Evolutionary conservation across 306 rosid genomes (phyloP).

Genomic region (Vachellia collinsii): DNA sequence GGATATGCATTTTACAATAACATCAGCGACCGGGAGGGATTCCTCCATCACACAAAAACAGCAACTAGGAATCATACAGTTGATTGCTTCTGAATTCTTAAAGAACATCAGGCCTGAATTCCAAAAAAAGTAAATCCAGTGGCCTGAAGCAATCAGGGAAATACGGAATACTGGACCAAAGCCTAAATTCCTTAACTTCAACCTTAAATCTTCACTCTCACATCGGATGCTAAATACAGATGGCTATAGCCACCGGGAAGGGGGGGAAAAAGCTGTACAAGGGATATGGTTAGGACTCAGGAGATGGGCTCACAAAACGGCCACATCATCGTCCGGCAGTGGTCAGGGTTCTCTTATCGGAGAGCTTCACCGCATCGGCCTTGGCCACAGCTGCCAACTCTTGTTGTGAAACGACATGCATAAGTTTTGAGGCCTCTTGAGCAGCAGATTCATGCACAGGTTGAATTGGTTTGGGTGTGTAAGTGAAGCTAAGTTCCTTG

Average conservation of each 20-base stretch:
- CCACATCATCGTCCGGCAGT: slow-evolving; percentile 56
- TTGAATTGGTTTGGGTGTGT: slow-evolving; percentile 59
- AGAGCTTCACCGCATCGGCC: neutral
- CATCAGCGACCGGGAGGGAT: neutral
- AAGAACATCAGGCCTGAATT: slow-evolving; percentile 50
- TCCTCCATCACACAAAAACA: slow-evolving; percentile 16
- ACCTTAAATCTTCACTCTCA: slow-evolving; percentile 36
- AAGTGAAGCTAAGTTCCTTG: slow-evolving; percentile 68
- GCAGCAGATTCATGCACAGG: slow-evolving; percentile 29
- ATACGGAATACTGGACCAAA: slow-evolving; percentile 26
- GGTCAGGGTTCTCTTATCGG: slow-evolving; percentile 47
- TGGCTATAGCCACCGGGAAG: too few species aligned
- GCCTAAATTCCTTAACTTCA: slow-evolving; percentile 24
- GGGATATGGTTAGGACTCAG: slow-evolving; percentile 11
- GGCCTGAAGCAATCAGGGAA: slow-evolving; percentile 39
- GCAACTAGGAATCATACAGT: slow-evolving; percentile 9
- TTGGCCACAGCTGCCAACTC: neutral
- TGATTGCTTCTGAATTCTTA: slow-evolving; percentile 8
- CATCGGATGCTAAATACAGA: slow-evolving; percentile 10
- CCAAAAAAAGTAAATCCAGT: slow-evolving; percentile 49
- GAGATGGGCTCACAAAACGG: slow-evolving; percentile 18
- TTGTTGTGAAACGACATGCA: slow-evolving; percentile 28
- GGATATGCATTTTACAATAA: slow-evolving; percentile 44
- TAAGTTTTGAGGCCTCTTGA: slow-evolving; percentile 29
- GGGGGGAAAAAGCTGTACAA: slow-evolving; percentile 53